Evolutionary conservation across 2,329 filamentous ascomycete genomes (phyloP).

Genomic region (Dactylellina leptospora): DNA sequence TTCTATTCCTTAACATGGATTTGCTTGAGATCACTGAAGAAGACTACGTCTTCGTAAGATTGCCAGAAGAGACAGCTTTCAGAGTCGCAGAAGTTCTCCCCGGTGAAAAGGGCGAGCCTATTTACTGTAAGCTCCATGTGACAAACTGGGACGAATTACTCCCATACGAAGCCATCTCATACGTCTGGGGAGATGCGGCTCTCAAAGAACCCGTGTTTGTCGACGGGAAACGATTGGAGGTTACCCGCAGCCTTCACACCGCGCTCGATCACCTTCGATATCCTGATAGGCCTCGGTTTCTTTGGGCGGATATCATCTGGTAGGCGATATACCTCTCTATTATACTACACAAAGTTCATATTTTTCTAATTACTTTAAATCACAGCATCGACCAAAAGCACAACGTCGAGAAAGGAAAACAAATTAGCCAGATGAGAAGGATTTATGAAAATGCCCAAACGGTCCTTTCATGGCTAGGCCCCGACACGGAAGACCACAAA

Average conservation of each 20-base stretch:
- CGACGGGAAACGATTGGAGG: constrained; percentile 50
- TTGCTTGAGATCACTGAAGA: constrained; percentile 15
- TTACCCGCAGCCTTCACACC: constrained; percentile 54
- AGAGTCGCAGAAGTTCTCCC: constrained; percentile 54
- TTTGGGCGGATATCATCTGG: constrained; percentile 56
- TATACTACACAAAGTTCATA: not conserved
- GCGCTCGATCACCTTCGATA: constrained; percentile 54
- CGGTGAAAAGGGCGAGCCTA: constrained; percentile 45
- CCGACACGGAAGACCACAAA: constrained; percentile 43
- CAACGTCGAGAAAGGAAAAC: constrained; percentile 55
- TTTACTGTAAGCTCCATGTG: constrained; percentile 50
- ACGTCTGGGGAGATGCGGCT: constrained; percentile 56
- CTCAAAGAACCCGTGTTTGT: constrained; percentile 41
- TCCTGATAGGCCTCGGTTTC: constrained; percentile 38
- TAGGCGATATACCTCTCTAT: too few relatives aligned
- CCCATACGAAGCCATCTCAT: constrained; percentile 57
- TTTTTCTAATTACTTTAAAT: not conserved
- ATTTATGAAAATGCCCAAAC: constrained; percentile 57
- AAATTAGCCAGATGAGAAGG: constrained; percentile 57
- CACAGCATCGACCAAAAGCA: constrained; percentile 57
- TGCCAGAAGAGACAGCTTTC: constrained; percentile 51
- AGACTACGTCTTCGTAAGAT: constrained; percentile 19
- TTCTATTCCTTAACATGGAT: constrained; percentile 5
- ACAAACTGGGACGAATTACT: constrained; percentile 47
- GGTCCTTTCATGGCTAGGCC: constrained; percentile 58